Conservation (phyloP, 1,284 basidiomycete species). For the Rhodotorula sp. region DNA sequence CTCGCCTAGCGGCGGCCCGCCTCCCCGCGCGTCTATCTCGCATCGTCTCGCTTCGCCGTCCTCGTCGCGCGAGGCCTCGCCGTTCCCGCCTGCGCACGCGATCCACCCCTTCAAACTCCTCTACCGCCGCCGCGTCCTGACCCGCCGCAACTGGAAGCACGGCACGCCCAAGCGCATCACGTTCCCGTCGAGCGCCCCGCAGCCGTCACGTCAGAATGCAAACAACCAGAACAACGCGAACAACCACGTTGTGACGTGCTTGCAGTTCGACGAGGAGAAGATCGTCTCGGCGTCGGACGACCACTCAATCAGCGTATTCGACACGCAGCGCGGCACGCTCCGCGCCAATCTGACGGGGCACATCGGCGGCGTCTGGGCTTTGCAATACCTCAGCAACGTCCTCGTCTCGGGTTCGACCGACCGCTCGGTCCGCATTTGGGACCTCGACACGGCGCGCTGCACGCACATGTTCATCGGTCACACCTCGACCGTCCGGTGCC, state of each 20-base stretch:
- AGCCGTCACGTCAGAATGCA: conserved; percentile 60
- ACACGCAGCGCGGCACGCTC: conserved; percentile 73
- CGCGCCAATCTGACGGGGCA: conserved; percentile 78
- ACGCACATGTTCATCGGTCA: conserved; percentile 91
- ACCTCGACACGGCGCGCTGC: conserved; percentile 72
- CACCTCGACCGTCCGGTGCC: conserved; percentile 86
- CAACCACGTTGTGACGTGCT: conserved; percentile 76
- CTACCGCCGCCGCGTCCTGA: conserved; percentile 79
- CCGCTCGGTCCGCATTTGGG: conserved; percentile 91
- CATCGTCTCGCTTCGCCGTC: conserved; percentile 45
- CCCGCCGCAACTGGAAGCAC: conserved; percentile 71
- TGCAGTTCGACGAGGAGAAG: conserved; percentile 87
- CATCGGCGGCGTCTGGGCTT: conserved; percentile 93
- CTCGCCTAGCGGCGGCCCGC: background rate
- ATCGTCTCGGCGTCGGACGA: conserved; percentile 94
- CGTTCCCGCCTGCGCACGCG: conserved; percentile 43
- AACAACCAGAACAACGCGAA: conserved; percentile 50
- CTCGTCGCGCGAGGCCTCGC: conserved; percentile 53
- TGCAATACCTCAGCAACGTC: conserved; percentile 69
- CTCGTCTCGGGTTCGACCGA: conserved; percentile 93
- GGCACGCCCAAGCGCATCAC: conserved; percentile 66
- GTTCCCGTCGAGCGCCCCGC: conserved; percentile 62
- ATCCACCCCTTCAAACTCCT: conserved; percentile 82
- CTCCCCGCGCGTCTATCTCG: conserved; percentile 15
- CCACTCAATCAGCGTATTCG: conserved; percentile 89